phyloP scores from a whole-genome alignment of 345 rosid species.

The Dipteronia sinensis region DNA sequence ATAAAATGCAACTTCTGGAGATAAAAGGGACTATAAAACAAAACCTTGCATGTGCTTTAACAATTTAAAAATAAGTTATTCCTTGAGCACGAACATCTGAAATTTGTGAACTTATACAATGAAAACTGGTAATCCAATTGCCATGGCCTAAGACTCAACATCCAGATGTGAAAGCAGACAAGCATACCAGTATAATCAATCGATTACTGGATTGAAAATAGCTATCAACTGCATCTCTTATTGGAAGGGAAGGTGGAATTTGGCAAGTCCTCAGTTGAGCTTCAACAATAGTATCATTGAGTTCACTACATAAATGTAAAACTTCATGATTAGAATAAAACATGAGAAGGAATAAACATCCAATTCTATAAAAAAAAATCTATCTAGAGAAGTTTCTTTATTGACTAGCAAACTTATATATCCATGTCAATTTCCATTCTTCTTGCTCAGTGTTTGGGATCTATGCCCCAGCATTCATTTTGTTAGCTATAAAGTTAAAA shows the following conservation, averaged over 20 bases:
- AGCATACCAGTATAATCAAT: slow-evolving; percentile 52
- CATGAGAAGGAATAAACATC: not conserved
- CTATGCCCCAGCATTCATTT: not conserved
- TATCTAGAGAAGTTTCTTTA: not conserved
- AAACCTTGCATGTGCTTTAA: not conserved
- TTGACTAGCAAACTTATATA: not conserved
- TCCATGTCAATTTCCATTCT: not conserved
- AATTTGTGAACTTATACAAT: not conserved
- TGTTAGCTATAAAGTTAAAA: not conserved
- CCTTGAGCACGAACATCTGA: not conserved
- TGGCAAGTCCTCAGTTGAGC: slow-evolving; percentile 58
- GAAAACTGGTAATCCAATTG: not conserved
- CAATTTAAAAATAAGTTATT: not conserved
- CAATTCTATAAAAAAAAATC: not conserved
- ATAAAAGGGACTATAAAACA: not conserved
- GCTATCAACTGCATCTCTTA: slow-evolving; percentile 37
- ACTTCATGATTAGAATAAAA: not conserved
- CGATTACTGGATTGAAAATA: slow-evolving; percentile 44
- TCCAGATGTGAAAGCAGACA: not conserved
- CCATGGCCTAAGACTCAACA: not conserved
- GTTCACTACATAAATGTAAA: slow-evolving; percentile 41
- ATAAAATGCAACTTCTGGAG: not conserved
- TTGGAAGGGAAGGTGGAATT: slow-evolving; percentile 53
- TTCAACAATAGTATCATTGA: slow-evolving; percentile 61
- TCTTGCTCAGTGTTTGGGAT: not conserved